These are phyloP conservation scores for Sporobolomyces roseus DNA, from an alignment of 768 basidiomycete species.

Conservation along the genomic window DNA sequence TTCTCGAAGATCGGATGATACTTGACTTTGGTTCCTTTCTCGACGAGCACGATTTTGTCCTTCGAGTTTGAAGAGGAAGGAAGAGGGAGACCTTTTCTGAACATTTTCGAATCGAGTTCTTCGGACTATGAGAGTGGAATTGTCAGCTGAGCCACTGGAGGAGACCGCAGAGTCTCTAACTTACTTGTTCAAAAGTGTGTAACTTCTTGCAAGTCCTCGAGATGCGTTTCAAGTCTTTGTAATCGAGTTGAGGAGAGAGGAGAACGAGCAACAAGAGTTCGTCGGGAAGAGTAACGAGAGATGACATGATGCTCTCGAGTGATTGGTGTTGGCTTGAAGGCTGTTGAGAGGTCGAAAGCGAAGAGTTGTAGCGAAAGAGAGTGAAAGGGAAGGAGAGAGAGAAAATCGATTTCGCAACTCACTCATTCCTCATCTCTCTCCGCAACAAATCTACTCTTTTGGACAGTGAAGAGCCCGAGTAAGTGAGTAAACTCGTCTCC, in stretches of 20 bases:
- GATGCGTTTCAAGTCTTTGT: slow-evolving; percentile 16
- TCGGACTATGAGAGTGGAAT: background rate
- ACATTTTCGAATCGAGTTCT: background rate
- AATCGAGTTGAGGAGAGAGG: background rate
- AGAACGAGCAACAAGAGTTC: background rate
- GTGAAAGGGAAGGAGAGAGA: background rate
- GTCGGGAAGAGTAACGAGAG: background rate
- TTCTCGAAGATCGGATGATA: slow-evolving; percentile 11
- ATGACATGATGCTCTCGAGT: background rate
- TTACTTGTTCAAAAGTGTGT: slow-evolving; percentile 7
- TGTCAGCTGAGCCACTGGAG: background rate
- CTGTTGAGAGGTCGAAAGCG: background rate
- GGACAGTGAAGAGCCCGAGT: too few relatives aligned
- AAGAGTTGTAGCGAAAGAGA: background rate
- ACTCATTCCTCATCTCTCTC: too few relatives aligned
- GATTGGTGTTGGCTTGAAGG: too few relatives aligned
- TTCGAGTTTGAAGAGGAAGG: too few relatives aligned
- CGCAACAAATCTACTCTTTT: too few relatives aligned
- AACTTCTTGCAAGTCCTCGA: slow-evolving; percentile 14
- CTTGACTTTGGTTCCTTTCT: background rate
- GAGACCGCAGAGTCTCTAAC: too few relatives aligned
- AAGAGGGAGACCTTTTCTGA: background rate
- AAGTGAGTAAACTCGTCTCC: too few relatives aligned
- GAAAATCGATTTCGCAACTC: background rate
- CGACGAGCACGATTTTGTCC: too few relatives aligned